A percentile compares a stretch with the other conserved stretches of the same genome.
These are phyloP conservation scores for Zygotorulaspora danielsina DNA, from an alignment of 805 yeast genomes.

Conservation along the genomic window DNA sequence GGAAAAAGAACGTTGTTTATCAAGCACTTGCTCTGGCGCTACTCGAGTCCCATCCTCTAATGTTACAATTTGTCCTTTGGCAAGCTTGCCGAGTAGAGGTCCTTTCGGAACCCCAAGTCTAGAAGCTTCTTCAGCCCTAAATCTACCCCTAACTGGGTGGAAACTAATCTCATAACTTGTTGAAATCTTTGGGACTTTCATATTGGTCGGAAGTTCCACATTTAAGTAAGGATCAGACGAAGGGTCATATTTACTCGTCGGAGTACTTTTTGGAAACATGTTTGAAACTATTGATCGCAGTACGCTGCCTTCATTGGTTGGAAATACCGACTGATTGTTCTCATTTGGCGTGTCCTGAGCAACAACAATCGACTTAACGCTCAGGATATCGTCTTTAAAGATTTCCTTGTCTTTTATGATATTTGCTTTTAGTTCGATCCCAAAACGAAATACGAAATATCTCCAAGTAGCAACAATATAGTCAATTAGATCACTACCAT, in stretches of 20 bases:
- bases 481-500: conserved; percentile 45
- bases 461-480: conserved; percentile 79
- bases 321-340: conserved; percentile 5
- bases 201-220: conserved; percentile 33
- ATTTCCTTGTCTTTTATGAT: conserved; percentile 22
- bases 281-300: conserved; percentile 38
- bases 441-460: conserved; percentile 77
- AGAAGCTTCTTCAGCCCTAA: conserved; percentile 59
- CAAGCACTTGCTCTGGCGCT: conserved; percentile 68
- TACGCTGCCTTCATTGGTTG: conserved; percentile 12
- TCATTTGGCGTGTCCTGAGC: not conserved
- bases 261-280: conserved; percentile 56
- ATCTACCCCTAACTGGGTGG: conserved; percentile 70
- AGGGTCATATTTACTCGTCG: conserved; percentile 36
- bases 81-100: conserved; percentile 50
- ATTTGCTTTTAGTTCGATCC: conserved; percentile 46
- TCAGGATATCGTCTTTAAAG: conserved; percentile 37
- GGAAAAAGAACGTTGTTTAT: conserved; percentile 51
- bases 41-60: conserved; percentile 57
- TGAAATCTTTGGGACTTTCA: conserved; percentile 33
- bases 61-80: conserved; percentile 55
- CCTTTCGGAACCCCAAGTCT: conserved; percentile 69
- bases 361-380: conserved; percentile 37
- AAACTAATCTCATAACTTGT: conserved; percentile 67
- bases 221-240: conserved; percentile 37